Conservation (phyloP, 2,329 filamentous ascomycete genomes). For the Trichoderma endophyticum region DNA sequence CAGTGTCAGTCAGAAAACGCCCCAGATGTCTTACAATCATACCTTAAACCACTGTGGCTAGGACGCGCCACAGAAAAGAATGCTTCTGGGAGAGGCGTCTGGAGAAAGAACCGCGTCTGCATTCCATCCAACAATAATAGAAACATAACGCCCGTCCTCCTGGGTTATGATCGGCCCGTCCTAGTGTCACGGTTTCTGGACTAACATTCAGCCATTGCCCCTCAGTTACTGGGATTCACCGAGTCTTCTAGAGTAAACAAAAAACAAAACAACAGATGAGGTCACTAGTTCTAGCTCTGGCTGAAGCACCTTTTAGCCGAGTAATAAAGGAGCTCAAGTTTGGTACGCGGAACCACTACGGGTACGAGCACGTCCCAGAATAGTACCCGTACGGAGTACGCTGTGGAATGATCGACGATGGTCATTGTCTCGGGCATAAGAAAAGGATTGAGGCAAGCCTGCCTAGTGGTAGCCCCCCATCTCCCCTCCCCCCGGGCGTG, state of each 20-base stretch:
- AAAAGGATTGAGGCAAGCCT: neutral
- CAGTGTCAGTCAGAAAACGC: neutral
- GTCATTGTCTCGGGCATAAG: neutral
- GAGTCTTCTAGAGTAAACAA: neutral
- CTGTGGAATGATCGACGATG: neutral
- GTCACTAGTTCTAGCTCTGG: neutral
- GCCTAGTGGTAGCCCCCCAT: neutral
- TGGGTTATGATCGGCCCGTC: neutral
- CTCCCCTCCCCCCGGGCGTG: neutral
- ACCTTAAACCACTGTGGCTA: neutral
- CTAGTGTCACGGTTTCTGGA: neutral
- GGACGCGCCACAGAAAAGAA: neutral
- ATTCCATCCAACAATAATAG: slow-evolving; percentile 1
- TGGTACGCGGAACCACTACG: neutral
- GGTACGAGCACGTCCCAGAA: neutral
- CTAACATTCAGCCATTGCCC: neutral
- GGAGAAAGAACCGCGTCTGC: neutral
- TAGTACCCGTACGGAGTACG: neutral
- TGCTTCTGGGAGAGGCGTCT: neutral
- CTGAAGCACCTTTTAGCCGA: neutral
- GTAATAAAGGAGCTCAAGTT: neutral
- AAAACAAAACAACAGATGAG: neutral
- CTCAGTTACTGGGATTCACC: neutral
- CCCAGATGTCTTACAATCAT: neutral
- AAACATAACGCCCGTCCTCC: neutral